Conservation (phyloP, 352 stramenopile species). For the Phytopythium chamaehyphon region DNA sequence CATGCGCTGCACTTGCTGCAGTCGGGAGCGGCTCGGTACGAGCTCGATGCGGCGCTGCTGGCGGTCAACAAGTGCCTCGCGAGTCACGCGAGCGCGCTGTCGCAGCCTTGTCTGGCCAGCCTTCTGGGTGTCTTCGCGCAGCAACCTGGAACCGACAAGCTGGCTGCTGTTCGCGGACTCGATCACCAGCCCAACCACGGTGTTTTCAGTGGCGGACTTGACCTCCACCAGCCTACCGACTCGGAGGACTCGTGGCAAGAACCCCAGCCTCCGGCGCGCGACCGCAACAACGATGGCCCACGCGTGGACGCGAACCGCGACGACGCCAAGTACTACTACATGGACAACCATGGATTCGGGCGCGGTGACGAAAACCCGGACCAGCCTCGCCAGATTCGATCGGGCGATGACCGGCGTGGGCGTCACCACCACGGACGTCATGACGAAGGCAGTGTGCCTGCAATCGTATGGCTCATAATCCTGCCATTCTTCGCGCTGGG, state of each 20-base stretch:
- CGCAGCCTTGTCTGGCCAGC: not conserved
- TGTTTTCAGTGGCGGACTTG: not conserved
- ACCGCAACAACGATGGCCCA: not conserved
- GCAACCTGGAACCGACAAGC: not conserved
- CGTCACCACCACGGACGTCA: constrained; percentile 1
- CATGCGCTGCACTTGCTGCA: not conserved
- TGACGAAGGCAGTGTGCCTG: not conserved
- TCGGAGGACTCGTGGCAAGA: not conserved
- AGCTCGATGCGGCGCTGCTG: not conserved
- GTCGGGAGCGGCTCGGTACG: not conserved
- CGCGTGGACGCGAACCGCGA: not conserved
- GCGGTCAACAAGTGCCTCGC: constrained; percentile 1
- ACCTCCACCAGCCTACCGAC: not conserved
- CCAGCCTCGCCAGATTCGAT: not conserved
- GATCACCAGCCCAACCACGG: not conserved
- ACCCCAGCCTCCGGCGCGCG: not conserved
- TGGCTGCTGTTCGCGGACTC: not conserved
- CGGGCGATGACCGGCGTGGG: not conserved
- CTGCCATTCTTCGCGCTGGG: constrained; percentile 6
- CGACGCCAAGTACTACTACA: constrained; percentile 2
- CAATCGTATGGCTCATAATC: not conserved
- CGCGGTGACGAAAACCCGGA: not conserved
- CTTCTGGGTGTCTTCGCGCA: not conserved
- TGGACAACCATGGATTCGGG: constrained; percentile 4
- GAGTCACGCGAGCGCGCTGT: not conserved